Evolutionary conservation across 768 basidiomycete genomes (phyloP).

Genomic region (Auriscalpium orientale): DNA sequence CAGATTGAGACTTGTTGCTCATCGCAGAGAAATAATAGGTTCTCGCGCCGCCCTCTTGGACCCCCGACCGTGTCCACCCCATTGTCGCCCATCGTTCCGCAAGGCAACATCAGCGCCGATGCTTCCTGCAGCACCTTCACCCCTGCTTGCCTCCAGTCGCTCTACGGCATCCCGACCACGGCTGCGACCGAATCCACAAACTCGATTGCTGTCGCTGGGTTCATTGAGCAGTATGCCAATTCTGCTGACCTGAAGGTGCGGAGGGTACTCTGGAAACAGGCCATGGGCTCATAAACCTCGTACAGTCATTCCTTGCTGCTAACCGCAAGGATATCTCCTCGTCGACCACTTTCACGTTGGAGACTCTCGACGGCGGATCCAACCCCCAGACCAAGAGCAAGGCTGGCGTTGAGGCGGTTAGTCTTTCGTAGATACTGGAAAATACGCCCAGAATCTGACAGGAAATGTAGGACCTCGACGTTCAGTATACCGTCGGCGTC

Average conservation of each 20-base stretch:
- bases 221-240: constrained; percentile 20
- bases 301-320: background rate
- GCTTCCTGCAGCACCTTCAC: constrained; percentile 13
- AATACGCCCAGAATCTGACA: background rate
- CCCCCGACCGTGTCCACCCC: background rate
- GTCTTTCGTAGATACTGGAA: background rate
- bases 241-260: constrained; percentile 21
- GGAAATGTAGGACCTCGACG: constrained; percentile 26
- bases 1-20: background rate
- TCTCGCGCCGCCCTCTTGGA: background rate
- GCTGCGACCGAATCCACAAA: constrained; percentile 17
- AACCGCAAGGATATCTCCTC: background rate
- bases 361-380: constrained; percentile 16
- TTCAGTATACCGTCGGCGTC: constrained; percentile 30
- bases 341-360: constrained; percentile 7
- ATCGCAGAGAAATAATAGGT: background rate
- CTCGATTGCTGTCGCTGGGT: constrained; percentile 25
- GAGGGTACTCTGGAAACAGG: background rate
- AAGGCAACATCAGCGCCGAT: background rate
- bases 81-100: background rate
- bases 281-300: background rate
- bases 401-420: background rate
- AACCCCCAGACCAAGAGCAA: constrained; percentile 8
- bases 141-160: constrained; percentile 24
- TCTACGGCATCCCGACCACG: constrained; percentile 30